A percentile compares a stretch with the other conserved stretches of the same genome.
Evolutionary conservation across 805 yeast species (phyloP).

Genomic region (Debaryomyces maramus): DNA sequence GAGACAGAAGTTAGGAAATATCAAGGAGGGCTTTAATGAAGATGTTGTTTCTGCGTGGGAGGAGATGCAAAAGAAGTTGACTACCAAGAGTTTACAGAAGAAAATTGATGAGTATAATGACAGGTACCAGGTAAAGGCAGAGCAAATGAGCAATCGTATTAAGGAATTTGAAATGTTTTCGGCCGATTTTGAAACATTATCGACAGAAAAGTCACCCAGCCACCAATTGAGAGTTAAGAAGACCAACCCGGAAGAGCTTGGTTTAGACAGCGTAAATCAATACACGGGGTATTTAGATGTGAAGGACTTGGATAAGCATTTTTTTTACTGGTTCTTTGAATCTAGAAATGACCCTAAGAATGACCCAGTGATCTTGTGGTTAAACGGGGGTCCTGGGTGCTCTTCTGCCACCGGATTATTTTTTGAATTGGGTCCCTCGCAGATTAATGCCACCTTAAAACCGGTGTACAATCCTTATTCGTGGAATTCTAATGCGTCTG

Average conservation of each 20-base stretch:
- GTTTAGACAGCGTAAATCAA: constrained; percentile 38
- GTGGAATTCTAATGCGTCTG: constrained; percentile 90
- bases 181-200: constrained; percentile 17
- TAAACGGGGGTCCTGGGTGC: constrained; percentile 97
- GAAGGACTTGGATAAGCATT: constrained; percentile 56
- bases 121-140: constrained; percentile 4
- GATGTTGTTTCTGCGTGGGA: constrained; percentile 19
- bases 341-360: constrained; percentile 81
- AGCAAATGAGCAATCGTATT: constrained; percentile 11
- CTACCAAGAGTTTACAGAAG: constrained; percentile 8
- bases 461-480: constrained; percentile 81
- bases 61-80: constrained; percentile 10
- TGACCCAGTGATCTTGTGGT: constrained; percentile 89
- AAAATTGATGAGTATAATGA: constrained; percentile 9
- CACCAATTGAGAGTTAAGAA: constrained; percentile 32
- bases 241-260: constrained; percentile 34
- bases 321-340: constrained; percentile 93
- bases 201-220: constrained; percentile 21
- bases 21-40: constrained; percentile 7
- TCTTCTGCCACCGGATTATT: constrained; percentile 87
- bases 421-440: constrained; percentile 89
- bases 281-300: constrained; percentile 42
- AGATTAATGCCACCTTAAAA: constrained; percentile 61
- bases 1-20: constrained; percentile 4
- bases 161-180: constrained; percentile 7